phyloP scores from a whole-genome alignment of 176 grass and related monocot genomes.

The bread wheat (Triticum aestivum) region IWGSC_CS_RefSeq_v2.1 NC_057804.1:88931171-88931670 shows the following conservation, averaged over 20 bases:
- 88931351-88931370: neutral
- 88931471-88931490: neutral
- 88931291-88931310: neutral
- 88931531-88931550: neutral
- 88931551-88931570: neutral
- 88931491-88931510: neutral
- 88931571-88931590: neutral
- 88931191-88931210: neutral
- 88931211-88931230: neutral
- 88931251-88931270: neutral
- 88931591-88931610: neutral
- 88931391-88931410: neutral
- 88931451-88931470: neutral
- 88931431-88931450: neutral
- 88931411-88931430: neutral
- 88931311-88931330: neutral
- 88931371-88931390: neutral
- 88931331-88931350: neutral
- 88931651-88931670: neutral
- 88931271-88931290: neutral
- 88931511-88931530: neutral
- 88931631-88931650: neutral
- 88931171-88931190: neutral
- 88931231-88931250: neutral
- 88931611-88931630: neutral